Percentiles rank a stretch among this genome's conserved stretches.
Conservation (phyloP, 2,329 filamentous ascomycete species). For the Calonectria multiphialidica region DNA sequence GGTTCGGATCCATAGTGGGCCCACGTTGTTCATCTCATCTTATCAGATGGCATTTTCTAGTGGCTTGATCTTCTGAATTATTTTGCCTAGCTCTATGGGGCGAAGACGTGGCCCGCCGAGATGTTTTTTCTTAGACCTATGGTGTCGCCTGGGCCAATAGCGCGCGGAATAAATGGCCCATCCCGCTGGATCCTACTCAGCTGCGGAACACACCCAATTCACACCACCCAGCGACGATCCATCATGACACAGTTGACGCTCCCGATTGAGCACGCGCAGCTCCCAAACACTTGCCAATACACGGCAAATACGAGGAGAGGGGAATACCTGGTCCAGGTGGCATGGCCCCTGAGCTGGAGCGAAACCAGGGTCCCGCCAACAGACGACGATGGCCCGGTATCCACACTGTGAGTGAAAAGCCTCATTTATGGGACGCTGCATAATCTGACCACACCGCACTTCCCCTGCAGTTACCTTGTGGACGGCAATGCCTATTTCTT, state of each 20-base stretch:
- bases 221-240: background rate
- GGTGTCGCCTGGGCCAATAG: background rate
- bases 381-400: constrained; percentile 31
- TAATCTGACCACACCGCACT: background rate
- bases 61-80: background rate
- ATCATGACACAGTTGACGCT: constrained; percentile 25
- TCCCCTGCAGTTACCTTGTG: constrained; percentile 44
- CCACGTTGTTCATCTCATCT: constrained; percentile 16
- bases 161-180: background rate
- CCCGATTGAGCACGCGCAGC: constrained; percentile 32
- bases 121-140: background rate
- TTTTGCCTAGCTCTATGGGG: background rate
- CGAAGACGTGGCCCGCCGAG: background rate
- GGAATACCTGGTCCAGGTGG: constrained; percentile 45
- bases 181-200: background rate
- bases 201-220: background rate
- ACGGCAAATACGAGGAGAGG: constrained; percentile 40
- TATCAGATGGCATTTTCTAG: constrained; percentile 17
- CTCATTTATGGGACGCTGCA: background rate
- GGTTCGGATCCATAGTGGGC: constrained; percentile 1
- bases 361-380: constrained; percentile 30
- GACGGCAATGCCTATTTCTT: constrained; percentile 52
- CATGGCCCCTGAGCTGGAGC: constrained; percentile 45
- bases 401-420: constrained; percentile 42
- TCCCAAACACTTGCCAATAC: constrained; percentile 45